These are phyloP conservation scores for Saussurea involucrata DNA, from an alignment of 129 eudicot species.

Conservation along the genomic window DNA sequence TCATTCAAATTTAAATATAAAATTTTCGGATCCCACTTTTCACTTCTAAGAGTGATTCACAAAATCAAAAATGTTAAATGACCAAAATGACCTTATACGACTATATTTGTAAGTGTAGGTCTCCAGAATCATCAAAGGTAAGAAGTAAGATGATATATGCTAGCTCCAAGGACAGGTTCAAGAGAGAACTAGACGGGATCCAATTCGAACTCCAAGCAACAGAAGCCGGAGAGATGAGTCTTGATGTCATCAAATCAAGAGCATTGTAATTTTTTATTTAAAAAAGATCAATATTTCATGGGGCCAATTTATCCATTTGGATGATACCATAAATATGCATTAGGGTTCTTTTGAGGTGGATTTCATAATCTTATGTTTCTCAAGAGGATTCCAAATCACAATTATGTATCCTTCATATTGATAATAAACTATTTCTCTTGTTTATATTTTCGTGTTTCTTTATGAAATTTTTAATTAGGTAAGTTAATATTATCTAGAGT, in stretches of 20 bases:
- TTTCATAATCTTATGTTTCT: conserved; percentile 1
- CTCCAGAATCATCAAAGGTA: conserved; percentile 45
- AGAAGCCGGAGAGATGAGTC: conserved; percentile 46
- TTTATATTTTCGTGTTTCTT: background rate
- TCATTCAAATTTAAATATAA: background rate
- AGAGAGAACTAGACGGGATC: conserved; percentile 52
- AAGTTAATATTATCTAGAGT: background rate
- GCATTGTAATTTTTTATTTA: conserved; percentile 15
- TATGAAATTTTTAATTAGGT: background rate
- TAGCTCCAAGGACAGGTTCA: conserved; percentile 46
- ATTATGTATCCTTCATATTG: background rate
- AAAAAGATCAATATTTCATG: background rate
- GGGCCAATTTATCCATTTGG: conserved; percentile 14
- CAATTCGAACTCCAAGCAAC: conserved; percentile 51
- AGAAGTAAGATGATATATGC: conserved; percentile 58
- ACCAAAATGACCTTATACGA: background rate
- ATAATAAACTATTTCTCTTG: background rate
- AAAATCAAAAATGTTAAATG: background rate
- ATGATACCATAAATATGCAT: conserved; percentile 1
- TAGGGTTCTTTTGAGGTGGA: conserved; percentile 7
- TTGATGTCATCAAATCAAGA: conserved; percentile 41
- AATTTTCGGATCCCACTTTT: background rate
- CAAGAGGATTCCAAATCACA: conserved; percentile 1
- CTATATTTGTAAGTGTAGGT: conserved; percentile 21
- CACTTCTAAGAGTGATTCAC: background rate